A percentile compares a stretch with the other conserved stretches of the same genome.
These are phyloP conservation scores for Floccularia luteovirens DNA, from an alignment of 768 basidiomycete genomes.

Conservation along the genomic window DNA sequence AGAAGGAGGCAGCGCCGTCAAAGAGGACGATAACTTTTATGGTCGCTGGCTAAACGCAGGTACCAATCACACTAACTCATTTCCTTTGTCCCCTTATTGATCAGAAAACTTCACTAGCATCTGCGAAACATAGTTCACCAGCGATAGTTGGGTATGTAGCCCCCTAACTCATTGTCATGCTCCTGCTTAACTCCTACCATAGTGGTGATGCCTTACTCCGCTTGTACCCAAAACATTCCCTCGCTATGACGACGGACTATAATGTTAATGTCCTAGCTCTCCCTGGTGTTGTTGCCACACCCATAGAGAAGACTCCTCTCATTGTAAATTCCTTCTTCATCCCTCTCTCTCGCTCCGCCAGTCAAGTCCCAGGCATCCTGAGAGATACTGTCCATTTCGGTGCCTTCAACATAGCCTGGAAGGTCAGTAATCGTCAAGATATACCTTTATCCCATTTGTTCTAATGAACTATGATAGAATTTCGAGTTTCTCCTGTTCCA, in stretches of 20 bases:
- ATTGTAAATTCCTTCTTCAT: slow-evolving; percentile 42
- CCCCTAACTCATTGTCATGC: not conserved
- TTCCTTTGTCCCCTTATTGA: not conserved
- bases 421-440: slow-evolving; percentile 27
- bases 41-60: slow-evolving; percentile 45
- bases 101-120: slow-evolving; percentile 26
- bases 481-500: slow-evolving; percentile 50
- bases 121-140: slow-evolving; percentile 40
- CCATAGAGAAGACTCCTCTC: slow-evolving; percentile 40
- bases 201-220: slow-evolving; percentile 41
- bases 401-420: slow-evolving; percentile 49
- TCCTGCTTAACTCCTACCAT: slow-evolving; percentile 7
- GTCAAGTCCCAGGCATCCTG: slow-evolving; percentile 43
- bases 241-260: slow-evolving; percentile 44
- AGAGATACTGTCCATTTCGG: slow-evolving; percentile 45
- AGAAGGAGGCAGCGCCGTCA: not conserved
- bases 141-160: slow-evolving; percentile 35
- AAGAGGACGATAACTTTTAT: slow-evolving; percentile 27
- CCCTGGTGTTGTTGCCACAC: slow-evolving; percentile 38
- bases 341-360: slow-evolving; percentile 34
- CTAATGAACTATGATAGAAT: slow-evolving; percentile 23
- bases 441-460: not conserved
- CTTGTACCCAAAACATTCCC: slow-evolving; percentile 54
- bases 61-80: slow-evolving; percentile 14
- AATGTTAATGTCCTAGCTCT: slow-evolving; percentile 39